A percentile compares a stretch with the other conserved stretches of the same genome.
Evolutionary conservation across 2,329 filamentous ascomycete species (phyloP).

Genomic region (Exophiala sideris): DNA sequence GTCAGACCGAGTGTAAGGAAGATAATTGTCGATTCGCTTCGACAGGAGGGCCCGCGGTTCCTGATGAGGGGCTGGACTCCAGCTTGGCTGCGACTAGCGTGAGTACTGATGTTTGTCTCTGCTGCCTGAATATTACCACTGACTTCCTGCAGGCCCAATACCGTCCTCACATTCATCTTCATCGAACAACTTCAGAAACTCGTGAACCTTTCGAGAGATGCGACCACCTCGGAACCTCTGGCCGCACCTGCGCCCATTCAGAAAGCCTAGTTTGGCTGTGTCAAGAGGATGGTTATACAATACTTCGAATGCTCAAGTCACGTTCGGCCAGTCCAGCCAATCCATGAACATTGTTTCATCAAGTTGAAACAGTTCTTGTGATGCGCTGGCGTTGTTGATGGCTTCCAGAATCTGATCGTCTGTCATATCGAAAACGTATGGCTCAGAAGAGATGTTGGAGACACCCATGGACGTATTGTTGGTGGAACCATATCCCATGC

Average conservation of each 20-base stretch:
- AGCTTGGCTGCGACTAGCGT: conserved; percentile 22
- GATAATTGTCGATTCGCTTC: conserved; percentile 17
- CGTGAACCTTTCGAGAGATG: conserved; percentile 25
- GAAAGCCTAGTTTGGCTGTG: conserved; percentile 2
- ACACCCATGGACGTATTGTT: background rate
- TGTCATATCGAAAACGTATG: conserved; percentile 55
- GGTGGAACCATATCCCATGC: conserved; percentile 2
- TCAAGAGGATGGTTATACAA: background rate
- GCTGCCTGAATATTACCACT: background rate
- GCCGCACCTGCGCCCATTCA: background rate
- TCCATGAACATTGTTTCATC: conserved; percentile 59
- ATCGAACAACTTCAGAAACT: conserved; percentile 22
- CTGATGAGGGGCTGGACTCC: conserved; percentile 21
- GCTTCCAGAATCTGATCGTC: conserved; percentile 66
- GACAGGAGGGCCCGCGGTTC: conserved; percentile 18
- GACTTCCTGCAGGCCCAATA: conserved; percentile 11
- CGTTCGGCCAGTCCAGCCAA: conserved; percentile 44
- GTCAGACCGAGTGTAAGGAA: conserved; percentile 18
- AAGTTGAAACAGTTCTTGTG: conserved; percentile 46
- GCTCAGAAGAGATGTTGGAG: conserved; percentile 8
- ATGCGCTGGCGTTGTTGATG: conserved; percentile 59
- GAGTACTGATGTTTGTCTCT: background rate
- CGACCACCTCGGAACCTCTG: background rate
- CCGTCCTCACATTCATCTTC: conserved; percentile 21
- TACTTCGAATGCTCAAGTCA: conserved; percentile 34